Evolutionary conservation across 2,329 filamentous ascomycete genomes (phyloP).

Genomic region (Monilinia fructigena): DNA sequence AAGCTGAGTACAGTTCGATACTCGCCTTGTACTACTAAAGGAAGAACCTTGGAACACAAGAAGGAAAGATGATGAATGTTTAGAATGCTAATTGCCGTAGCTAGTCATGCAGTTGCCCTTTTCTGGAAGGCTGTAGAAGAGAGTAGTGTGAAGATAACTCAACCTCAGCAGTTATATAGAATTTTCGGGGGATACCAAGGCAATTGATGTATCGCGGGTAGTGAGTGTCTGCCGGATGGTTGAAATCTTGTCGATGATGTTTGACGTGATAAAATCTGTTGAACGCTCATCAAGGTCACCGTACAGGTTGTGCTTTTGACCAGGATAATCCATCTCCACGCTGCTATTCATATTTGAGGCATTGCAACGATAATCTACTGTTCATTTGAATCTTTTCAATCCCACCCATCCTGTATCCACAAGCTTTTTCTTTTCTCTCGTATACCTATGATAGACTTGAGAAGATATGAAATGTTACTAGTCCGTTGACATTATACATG

Average conservation of each 20-base stretch:
- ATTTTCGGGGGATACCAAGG: neutral
- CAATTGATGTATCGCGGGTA: neutral
- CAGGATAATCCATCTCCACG: neutral
- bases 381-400: neutral
- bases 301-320: neutral
- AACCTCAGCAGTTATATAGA: neutral
- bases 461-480: neutral
- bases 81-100: constrained; percentile 1
- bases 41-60: neutral
- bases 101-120: constrained; percentile 4
- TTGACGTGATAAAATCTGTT: neutral
- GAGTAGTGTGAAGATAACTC: neutral
- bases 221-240: neutral
- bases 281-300: neutral
- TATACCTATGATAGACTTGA: neutral
- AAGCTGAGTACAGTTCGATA: neutral
- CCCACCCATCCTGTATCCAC: no score
- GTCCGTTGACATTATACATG: neutral
- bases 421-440: no score
- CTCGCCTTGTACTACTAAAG: neutral
- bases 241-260: neutral
- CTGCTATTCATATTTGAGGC: neutral
- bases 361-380: no score
- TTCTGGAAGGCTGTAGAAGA: neutral
- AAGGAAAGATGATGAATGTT: constrained; percentile 3